Evolutionary conservation across 2,329 filamentous ascomycete genomes (phyloP), one percentile per base, ranked within the genome.

Genomic region (Microdochium paspali): DNA sequence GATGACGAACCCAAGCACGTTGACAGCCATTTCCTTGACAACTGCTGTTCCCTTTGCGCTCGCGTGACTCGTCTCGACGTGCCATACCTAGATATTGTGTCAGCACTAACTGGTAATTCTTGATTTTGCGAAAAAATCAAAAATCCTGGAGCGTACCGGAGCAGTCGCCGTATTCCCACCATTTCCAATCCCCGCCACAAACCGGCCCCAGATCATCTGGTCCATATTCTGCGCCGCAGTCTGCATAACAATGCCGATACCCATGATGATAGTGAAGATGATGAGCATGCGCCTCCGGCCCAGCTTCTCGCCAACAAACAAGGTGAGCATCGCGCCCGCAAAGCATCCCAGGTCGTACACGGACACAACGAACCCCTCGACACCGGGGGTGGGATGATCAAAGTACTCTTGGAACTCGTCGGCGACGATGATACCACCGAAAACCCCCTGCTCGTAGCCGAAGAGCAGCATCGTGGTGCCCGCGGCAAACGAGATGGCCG

Each of bases 81-180:
- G 30, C 25, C 44, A 31, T 20, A 45, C 30, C 44, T 31, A 15
- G 24, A 12, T 35, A 4, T 12, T 9, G 20, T 10, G 18, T 7
- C 6, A 28, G 25, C 28, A 20, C 6, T 44, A 9, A 26, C 23
- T 26, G 15, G 24, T 7, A 7, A 21, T 44, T 3, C 4, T 26
- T 18, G 20, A 7, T 26, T 18, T 3, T 44, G 15, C 15, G 24
- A 44, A 3, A 3, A 9, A 18, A n/a, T 4, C 21, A 28, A 24
- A 4, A 10, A n/a, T n/a, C n/a, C 44, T 31, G 12, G 44, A 12
- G 24, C 30, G 7, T 31, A 28, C 30, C 25, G 30, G 35, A 40
- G 35, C 61, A 0, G 65, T 68, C 3, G 60, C 60, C 0, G 62
- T 65, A 31, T 66, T 46, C 28, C 47, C 47, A 9, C 49, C 49